These are phyloP conservation scores for Chlorencoelia australis DNA, from an alignment of 2,329 filamentous ascomycete genomes.

Conservation along the genomic window DNA sequence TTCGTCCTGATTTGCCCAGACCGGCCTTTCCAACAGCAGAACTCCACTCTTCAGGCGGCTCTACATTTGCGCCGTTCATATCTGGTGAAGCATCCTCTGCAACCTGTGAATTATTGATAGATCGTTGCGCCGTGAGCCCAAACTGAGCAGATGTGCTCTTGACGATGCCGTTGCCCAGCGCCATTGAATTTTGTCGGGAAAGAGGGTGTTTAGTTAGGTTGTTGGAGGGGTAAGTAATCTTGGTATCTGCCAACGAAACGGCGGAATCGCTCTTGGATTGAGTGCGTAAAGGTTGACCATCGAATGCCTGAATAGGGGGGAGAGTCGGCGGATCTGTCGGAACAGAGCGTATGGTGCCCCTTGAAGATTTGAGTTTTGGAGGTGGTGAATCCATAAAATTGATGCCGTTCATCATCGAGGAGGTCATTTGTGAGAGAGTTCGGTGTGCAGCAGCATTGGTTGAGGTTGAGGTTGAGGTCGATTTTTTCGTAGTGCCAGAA, in stretches of 20 bases:
- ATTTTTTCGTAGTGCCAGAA: too few relatives aligned
- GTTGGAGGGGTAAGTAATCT: conserved; percentile 9
- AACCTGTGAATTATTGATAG: conserved; percentile 12
- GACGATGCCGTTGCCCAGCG: conserved; percentile 13
- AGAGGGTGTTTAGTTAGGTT: conserved; percentile 15
- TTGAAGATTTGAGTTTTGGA: conserved; percentile 12
- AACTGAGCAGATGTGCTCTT: conserved; percentile 26
- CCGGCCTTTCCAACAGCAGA: conserved; percentile 60
- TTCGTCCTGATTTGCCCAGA: conserved; percentile 63
- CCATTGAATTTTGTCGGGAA: conserved; percentile 16
- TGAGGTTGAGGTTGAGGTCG: too few relatives aligned
- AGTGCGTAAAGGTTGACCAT: conserved; percentile 2
- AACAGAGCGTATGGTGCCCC: conserved; percentile 24
- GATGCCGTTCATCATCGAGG: neutral
- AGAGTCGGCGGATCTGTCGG: conserved; percentile 14
- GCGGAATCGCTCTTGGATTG: conserved; percentile 12
- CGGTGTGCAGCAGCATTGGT: too few relatives aligned
- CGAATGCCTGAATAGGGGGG: conserved; percentile 9
- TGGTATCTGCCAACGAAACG: conserved; percentile 15
- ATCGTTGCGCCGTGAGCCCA: conserved; percentile 17
- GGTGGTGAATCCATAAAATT: too few relatives aligned
- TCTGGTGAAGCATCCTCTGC: conserved; percentile 11
- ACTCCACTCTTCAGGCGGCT: conserved; percentile 39
- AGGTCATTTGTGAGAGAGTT: too few relatives aligned
- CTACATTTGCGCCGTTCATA: conserved; percentile 1